A percentile compares a stretch with the other conserved stretches of the same genome.
Conservation (phyloP, 495 filamentous ascomycete species). For the Aspergillus funiculosus region DNA sequence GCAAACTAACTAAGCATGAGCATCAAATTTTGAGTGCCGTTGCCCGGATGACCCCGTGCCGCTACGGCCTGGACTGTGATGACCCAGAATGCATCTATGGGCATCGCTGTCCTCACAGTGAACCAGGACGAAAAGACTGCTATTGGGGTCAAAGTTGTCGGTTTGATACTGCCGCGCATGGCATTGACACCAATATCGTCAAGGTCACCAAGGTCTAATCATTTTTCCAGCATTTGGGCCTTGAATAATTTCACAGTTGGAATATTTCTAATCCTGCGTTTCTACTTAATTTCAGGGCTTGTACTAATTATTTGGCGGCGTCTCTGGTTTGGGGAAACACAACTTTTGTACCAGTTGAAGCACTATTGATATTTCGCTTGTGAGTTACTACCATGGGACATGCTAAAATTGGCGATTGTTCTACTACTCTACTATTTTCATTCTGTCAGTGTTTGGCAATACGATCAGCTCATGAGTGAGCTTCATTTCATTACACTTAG, state of each 20-base stretch:
- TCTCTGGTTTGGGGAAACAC: too few relatives aligned
- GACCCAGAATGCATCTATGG: conserved; percentile 79
- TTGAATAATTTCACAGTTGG: neutral
- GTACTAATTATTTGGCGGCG: too few relatives aligned
- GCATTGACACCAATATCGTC: conserved; percentile 48
- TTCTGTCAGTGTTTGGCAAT: too few relatives aligned
- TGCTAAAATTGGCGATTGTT: too few relatives aligned
- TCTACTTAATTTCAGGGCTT: neutral
- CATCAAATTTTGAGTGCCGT: conserved; percentile 61
- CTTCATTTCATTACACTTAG: too few relatives aligned
- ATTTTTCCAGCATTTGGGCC: conserved; percentile 1
- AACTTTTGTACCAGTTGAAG: too few relatives aligned
- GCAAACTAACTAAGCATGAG: conserved; percentile 63
- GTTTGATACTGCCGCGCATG: conserved; percentile 44
- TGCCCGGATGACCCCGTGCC: conserved; percentile 73
- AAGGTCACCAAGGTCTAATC: conserved; percentile 47
- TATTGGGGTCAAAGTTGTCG: conserved; percentile 48
- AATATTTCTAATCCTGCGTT: neutral
- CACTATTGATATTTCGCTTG: too few relatives aligned
- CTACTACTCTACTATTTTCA: too few relatives aligned
- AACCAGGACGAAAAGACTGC: conserved; percentile 46
- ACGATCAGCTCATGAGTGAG: too few relatives aligned
- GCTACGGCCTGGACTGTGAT: conserved; percentile 66
- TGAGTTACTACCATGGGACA: too few relatives aligned
- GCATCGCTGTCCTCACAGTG: conserved; percentile 53